phyloP scores from a whole-genome alignment of 106 monocot species.

The Platanthera zijinensis region DNA sequence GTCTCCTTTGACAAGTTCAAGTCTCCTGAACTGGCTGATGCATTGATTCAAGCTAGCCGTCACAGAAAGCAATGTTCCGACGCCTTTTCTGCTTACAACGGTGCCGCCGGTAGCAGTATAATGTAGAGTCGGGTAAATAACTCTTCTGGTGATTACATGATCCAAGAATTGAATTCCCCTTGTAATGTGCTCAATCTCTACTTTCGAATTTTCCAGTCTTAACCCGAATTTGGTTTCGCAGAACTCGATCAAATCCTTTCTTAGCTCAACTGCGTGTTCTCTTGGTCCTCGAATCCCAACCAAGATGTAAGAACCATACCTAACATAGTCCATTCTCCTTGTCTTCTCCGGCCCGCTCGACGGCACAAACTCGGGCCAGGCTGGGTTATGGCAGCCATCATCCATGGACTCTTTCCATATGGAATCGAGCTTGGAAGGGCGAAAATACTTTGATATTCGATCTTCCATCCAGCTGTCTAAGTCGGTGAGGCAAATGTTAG shows the following conservation, averaged over 20 bases:
- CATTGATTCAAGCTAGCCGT: constrained; percentile 74
- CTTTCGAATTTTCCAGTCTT: constrained; percentile 48
- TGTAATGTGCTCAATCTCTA: constrained; percentile 86
- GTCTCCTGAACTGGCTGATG: constrained; percentile 57
- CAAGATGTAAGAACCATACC: constrained; percentile 72
- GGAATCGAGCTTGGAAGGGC: constrained; percentile 65
- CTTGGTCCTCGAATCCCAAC: constrained; percentile 85
- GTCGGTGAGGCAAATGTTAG: constrained; percentile 66
- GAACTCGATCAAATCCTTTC: constrained; percentile 64
- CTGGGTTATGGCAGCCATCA: constrained; percentile 82
- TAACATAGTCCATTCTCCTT: constrained; percentile 72
- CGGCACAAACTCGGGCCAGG: constrained; percentile 96
- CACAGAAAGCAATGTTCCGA: constrained; percentile 82
- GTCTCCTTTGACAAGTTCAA: constrained; percentile 91
- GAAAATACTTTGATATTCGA: constrained; percentile 46
- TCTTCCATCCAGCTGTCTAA: constrained; percentile 86
- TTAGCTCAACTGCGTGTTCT: constrained; percentile 70
- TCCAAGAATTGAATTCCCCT: constrained; percentile 94
- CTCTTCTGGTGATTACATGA: constrained; percentile 69
- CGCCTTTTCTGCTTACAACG: constrained; percentile 76
- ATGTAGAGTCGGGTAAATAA: constrained; percentile 77
- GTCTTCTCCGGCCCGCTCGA: constrained; percentile 68
- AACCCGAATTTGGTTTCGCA: constrained; percentile 52
- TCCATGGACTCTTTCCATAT: constrained; percentile 75
- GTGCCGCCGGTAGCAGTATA: constrained; percentile 74